phyloP scores from a whole-genome alignment of 192 early-diverging fungal species.

The Coemansia sp. region DNA sequence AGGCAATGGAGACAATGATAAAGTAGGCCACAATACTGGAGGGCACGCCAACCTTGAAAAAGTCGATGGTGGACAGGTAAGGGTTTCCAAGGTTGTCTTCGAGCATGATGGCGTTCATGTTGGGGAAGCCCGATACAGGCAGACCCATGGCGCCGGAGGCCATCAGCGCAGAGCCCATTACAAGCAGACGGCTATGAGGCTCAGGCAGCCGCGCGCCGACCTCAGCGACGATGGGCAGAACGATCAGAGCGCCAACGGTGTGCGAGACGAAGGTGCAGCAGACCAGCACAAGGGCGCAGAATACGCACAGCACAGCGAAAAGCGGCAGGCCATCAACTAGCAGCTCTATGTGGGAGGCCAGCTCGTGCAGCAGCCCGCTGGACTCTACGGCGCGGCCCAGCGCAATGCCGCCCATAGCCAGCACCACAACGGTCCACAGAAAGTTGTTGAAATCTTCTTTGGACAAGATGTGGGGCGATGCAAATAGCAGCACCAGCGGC shows the following conservation, averaged over 20 bases:
- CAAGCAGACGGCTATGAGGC: constrained; percentile 73
- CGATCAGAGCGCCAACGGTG: constrained; percentile 92
- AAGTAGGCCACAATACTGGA: constrained; percentile 69
- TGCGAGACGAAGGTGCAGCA: constrained; percentile 93
- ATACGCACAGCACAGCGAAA: constrained; percentile 72
- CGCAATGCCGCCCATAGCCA: constrained; percentile 95
- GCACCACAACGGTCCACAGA: constrained; percentile 85
- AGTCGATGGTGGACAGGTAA: constrained; percentile 80
- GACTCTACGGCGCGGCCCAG: constrained; percentile 90
- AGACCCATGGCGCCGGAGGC: constrained; percentile 89
- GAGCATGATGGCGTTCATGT: constrained; percentile 94
- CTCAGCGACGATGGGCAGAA: constrained; percentile 90
- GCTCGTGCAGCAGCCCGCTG: constrained; percentile 76
- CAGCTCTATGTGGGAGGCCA: constrained; percentile 69
- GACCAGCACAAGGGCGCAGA: constrained; percentile 76
- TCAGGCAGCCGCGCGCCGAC: constrained; percentile 80
- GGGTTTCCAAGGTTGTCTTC: constrained; percentile 84
- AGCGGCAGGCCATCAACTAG: constrained; percentile 65
- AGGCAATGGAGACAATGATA: constrained; percentile 74
- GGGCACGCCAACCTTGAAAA: constrained; percentile 78
- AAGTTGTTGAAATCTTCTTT: constrained; percentile 98
- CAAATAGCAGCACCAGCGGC: constrained; percentile 88
- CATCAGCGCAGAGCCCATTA: constrained; percentile 82
- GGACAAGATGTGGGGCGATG: constrained; percentile 76
- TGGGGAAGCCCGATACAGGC: constrained; percentile 93